A percentile compares a stretch with the other conserved stretches of the same genome.
Conservation (phyloP, 306 rosid species). For the Cucurbita pepo region DNA sequence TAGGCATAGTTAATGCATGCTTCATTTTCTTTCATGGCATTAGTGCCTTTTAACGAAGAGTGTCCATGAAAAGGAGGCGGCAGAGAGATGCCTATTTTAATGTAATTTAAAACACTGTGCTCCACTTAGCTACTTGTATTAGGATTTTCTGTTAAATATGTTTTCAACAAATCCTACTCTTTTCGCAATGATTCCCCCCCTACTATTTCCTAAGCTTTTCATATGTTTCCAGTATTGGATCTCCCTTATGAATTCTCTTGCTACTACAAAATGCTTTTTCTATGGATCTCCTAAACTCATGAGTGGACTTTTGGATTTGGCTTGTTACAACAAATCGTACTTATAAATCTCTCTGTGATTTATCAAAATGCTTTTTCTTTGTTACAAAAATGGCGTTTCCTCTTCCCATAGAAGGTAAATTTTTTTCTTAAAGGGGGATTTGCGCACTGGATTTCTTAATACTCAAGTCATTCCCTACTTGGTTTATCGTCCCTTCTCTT, state of each 20-base stretch:
- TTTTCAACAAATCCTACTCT: neutral
- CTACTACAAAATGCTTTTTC: neutral
- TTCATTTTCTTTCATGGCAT: neutral
- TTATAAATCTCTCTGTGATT: neutral
- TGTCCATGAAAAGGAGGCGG: neutral
- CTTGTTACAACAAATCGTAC: neutral
- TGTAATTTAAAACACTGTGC: neutral
- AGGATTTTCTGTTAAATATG: neutral
- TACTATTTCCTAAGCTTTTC: neutral
- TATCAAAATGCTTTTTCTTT: neutral
- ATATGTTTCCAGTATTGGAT: neutral
- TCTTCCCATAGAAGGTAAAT: neutral
- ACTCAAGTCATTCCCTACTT: neutral
- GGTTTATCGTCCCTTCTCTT: neutral
- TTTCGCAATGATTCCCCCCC: neutral
- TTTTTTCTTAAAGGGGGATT: neutral
- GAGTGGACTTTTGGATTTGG: neutral
- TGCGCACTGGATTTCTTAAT: neutral
- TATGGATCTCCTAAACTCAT: neutral
- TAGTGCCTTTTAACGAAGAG: neutral
- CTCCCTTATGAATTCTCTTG: neutral
- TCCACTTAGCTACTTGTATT: neutral
- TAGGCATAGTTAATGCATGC: neutral
- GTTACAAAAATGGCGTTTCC: neutral
- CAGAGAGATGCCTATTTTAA: neutral